Base-by-base conservation (phyloP, 2,329 filamentous ascomycete genomes). In the Coleophoma cylindrospora region DNA sequence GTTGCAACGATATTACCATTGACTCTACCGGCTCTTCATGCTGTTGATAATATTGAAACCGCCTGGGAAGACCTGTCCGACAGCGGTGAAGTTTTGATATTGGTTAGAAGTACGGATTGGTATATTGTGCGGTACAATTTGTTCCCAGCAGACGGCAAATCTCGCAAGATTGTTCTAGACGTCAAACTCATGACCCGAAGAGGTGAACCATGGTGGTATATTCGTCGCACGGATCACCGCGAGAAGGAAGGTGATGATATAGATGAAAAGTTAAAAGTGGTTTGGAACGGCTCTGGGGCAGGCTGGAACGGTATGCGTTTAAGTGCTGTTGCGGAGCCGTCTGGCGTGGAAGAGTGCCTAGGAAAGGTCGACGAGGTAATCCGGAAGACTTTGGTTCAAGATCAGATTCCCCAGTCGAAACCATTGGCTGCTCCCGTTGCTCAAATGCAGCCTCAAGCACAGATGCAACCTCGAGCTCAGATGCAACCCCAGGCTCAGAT, bases 21-120 rank as follows among this genome's bases (percentile, higher is more conserved):
- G 17, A 84, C 87, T 7, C 74, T 90, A 4, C 82, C 85, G 0
- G 68, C 89, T n/a, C 70, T 89, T 15, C 74, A 73, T 44, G 79
- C 76, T 1, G 68, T 91, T 2, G 76, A 82, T 53, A 68, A 70
- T 34, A 74, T 91, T 19, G 82, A 88, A 56, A 68, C 69, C 15
- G 66, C 69, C 2, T 84, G 82, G 77, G 66, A 68, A 12, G 58
- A 63, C 34, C 54, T 74, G 3, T 61, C 68, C 19, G 61, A 64
- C 11, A 71, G 68, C 11, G 71, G 72, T 34, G 71, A 74, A 47
- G 69, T 83, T 11, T 74, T 73, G 37, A 69, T 86, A 38, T 72
- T 76, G 17, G 70, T 77, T 50, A 73, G 76, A 53, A 70, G 75
- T 1, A 66, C 83, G 2, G 80, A 84, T 57, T 83, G 77, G 74